A percentile compares a stretch with the other conserved stretches of the same genome.
These are phyloP conservation scores for Exobasidium cylindrosporum DNA, from an alignment of 1,284 basidiomycete species.

Conservation along the genomic window DNA sequence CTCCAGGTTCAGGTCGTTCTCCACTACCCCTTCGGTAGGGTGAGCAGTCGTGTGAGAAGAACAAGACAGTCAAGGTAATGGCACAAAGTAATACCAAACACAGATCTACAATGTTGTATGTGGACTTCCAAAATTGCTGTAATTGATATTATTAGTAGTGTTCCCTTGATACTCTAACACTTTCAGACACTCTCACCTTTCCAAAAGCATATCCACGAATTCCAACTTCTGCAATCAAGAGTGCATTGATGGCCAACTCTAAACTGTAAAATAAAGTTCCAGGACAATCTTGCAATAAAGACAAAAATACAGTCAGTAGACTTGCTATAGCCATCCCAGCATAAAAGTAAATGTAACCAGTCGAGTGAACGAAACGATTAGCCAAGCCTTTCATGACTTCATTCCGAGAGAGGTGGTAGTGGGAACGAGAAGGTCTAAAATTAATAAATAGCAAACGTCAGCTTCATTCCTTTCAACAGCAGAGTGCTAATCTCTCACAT, in stretches of 20 bases:
- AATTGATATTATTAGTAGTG: too few relatives aligned
- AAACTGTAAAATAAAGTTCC: slow-evolving; percentile 48
- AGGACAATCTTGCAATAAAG: slow-evolving; percentile 43
- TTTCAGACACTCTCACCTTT: slow-evolving; percentile 24
- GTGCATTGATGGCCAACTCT: slow-evolving; percentile 48
- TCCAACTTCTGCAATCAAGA: slow-evolving; percentile 49
- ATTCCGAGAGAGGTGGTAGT: slow-evolving; percentile 43
- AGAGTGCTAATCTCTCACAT: too few relatives aligned
- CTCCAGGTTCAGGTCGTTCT: slow-evolving; percentile 18
- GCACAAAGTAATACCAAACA: slow-evolving; percentile 46
- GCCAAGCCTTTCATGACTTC: slow-evolving; percentile 53
- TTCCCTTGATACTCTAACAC: too few relatives aligned
- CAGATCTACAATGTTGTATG: slow-evolving; percentile 51
- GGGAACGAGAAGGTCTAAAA: slow-evolving; percentile 24
- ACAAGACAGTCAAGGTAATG: slow-evolving; percentile 47
- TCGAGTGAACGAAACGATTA: slow-evolving; percentile 52
- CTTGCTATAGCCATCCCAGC: slow-evolving; percentile 49
- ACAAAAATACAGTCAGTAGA: slow-evolving; percentile 47
- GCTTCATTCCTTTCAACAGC: too few relatives aligned
- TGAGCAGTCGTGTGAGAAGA: slow-evolving; percentile 52
- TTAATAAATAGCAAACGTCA: too few relatives aligned
- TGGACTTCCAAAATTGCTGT: slow-evolving; percentile 52
- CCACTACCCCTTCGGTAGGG: slow-evolving; percentile 31
- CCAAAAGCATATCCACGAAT: slow-evolving; percentile 49
- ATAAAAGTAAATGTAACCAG: slow-evolving; percentile 52